Conservation (phyloP, 257 asterid genomes). For the Solanum etuberosum region DNA sequence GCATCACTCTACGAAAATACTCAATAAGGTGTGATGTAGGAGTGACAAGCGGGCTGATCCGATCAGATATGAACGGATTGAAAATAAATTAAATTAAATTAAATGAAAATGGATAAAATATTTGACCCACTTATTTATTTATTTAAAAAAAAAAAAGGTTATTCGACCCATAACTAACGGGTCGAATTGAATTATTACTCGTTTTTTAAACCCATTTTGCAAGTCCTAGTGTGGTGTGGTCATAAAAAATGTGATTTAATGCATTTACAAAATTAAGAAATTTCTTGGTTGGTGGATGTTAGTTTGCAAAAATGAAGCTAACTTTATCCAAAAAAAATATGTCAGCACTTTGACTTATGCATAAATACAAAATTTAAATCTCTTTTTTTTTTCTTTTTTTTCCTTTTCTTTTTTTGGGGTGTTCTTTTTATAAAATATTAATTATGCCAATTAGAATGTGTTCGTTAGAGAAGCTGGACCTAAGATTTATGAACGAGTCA, state of each 20-base stretch:
- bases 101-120: too few relatives aligned
- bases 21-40: not conserved
- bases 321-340: not conserved
- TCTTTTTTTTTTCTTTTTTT: not conserved
- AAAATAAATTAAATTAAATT: too few relatives aligned
- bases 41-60: not conserved
- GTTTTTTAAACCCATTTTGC: not conserved
- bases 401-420: not conserved
- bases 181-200: not conserved
- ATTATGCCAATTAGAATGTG: not conserved
- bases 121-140: rapidly evolving
- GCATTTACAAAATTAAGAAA: not conserved
- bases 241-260: not conserved
- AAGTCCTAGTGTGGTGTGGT: not conserved
- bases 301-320: not conserved
- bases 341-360: not conserved
- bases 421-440: not conserved
- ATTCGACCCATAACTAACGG: not conserved
- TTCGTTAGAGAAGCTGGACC: not conserved
- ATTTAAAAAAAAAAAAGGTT: too few relatives aligned
- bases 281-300: not conserved
- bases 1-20: not conserved
- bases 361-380: not conserved
- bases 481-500: not conserved
- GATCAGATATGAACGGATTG: not conserved